Evolutionary conservation across 1,284 basidiomycete species (phyloP).

Genomic region (Pascua guehoae): DNA sequence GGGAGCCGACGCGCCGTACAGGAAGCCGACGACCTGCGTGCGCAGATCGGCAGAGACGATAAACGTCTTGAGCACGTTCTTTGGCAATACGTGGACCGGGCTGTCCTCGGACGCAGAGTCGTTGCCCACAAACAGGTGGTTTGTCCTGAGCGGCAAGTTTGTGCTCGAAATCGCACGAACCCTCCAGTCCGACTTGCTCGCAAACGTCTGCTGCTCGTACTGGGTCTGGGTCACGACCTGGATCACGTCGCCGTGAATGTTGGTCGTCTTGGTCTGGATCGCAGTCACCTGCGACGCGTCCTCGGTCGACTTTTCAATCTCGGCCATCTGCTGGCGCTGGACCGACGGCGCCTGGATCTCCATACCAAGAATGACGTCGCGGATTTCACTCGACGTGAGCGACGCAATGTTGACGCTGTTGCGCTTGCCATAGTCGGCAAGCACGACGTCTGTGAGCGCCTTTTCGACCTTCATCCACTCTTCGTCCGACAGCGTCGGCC

Average conservation of each 20-base stretch:
- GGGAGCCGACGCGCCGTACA: slow-evolving; percentile 88
- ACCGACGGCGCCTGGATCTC: slow-evolving; percentile 60
- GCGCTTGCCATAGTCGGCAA: slow-evolving; percentile 96
- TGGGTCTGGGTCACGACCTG: slow-evolving; percentile 95
- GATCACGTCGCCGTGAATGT: slow-evolving; percentile 95
- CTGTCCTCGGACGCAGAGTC: slow-evolving; percentile 97
- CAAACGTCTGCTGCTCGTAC: slow-evolving; percentile 96
- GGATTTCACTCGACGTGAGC: slow-evolving; percentile 90
- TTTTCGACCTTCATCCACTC: slow-evolving; percentile 99
- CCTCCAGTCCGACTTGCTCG: slow-evolving; percentile 99
- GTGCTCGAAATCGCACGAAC: slow-evolving; percentile 94
- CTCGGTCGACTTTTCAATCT: slow-evolving; percentile 93
- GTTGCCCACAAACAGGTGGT: slow-evolving; percentile 98
- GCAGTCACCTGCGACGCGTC: slow-evolving; percentile 95
- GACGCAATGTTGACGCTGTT: slow-evolving; percentile 99
- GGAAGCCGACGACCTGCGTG: slow-evolving; percentile 89
- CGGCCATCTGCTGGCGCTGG: slow-evolving; percentile 99
- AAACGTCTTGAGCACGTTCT: slow-evolving; percentile 94
- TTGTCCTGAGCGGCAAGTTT: slow-evolving; percentile 89
- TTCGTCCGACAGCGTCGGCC: slow-evolving; percentile 91
- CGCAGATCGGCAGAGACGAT: slow-evolving; percentile 90
- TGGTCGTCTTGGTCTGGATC: slow-evolving; percentile 94
- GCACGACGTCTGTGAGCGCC: slow-evolving; percentile 88
- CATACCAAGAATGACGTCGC: slow-evolving; percentile 94
- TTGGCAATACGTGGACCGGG: slow-evolving; percentile 92